Evolutionary conservation across 768 basidiomycete genomes (phyloP), one percentile per base, ranked within the genome.

Genomic region (Kwoniella sp.): DNA sequence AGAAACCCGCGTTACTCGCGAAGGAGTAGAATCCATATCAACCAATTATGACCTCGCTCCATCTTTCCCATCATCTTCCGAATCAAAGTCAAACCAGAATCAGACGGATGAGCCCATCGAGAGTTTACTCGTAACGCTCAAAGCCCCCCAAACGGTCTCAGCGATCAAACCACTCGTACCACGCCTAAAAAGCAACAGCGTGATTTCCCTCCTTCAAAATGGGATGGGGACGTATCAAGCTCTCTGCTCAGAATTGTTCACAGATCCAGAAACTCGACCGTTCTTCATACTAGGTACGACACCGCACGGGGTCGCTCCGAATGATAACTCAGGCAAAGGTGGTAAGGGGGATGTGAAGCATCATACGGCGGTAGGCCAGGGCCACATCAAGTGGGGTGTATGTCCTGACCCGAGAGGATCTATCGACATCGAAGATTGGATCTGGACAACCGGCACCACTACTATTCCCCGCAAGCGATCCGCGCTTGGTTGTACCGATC

Each of bases 191-290:
- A 76, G 84, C 0, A 78, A 84, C 54, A 89, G 88, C 48, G 95
- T 93, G 36, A 87, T 98, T 68, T 90, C 95, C 1, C 85, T 99
- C n/a, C 80, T 97, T 57, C 91, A 95, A 74, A 95, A 95, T 76
- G 95, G 95, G 25, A 90, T 96, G 87, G 95, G 92, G 12, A 82
- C 94, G 9, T 90, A 92, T 78, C 94, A 98, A 60, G 82, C 86
- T 64, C 83, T 96, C 52, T 77, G 91, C 19, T 73, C 81, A 6
- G 70, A 84, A 6, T 70, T 92, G 47, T 98, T 92, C 78, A 87
- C 84, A 21, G 88, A 92, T 77, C 84, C 87, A 24, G 77, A 83
- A 33, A 82, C 83, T 27, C 86, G 94, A 37, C 94, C 94, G 13
- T 88, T 90, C 71, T 92, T 98, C 76, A 85, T 98, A 67, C 81